These are phyloP conservation scores for Metschnikowia matae DNA, from an alignment of 805 yeast genomes.

Conservation along the genomic window DNA sequence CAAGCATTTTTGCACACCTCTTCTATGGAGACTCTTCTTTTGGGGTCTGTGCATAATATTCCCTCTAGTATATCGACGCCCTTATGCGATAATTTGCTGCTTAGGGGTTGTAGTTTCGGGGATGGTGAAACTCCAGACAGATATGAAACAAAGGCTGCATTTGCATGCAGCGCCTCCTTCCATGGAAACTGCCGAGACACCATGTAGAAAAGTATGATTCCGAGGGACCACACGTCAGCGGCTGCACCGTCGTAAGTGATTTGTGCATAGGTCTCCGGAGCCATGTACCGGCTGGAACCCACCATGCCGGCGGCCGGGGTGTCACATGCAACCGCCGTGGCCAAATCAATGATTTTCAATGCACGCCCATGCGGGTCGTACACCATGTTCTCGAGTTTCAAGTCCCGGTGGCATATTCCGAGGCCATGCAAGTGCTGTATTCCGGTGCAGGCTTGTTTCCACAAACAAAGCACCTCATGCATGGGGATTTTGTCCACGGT, in stretches of 20 bases:
- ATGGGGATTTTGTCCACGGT: not conserved
- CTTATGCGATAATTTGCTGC: not conserved
- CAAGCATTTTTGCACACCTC: constrained; percentile 9
- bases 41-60: constrained; percentile 1
- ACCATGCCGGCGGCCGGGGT: constrained; percentile 39
- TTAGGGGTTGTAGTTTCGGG: not conserved
- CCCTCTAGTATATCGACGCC: not conserved
- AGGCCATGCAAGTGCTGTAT: constrained; percentile 35
- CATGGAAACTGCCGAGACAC: constrained; percentile 40
- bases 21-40: constrained; percentile 2
- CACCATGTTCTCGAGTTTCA: constrained; percentile 46
- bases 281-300: constrained; percentile 43
- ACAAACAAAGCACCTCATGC: constrained; percentile 26
- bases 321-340: constrained; percentile 22
- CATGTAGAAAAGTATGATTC: constrained; percentile 37
- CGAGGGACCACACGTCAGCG: constrained; percentile 50
- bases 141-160: constrained; percentile 18
- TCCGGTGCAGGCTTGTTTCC: constrained; percentile 41
- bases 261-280: constrained; percentile 43
- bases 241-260: constrained; percentile 39
- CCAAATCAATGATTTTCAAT: constrained; percentile 46
- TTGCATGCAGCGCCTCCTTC: constrained; percentile 39
- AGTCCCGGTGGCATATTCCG: constrained; percentile 46
- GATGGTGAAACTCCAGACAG: not conserved
- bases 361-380: constrained; percentile 21